Conservation (phyloP, 2,329 filamentous ascomycete genomes). For the Penicillium hordei region DNA sequence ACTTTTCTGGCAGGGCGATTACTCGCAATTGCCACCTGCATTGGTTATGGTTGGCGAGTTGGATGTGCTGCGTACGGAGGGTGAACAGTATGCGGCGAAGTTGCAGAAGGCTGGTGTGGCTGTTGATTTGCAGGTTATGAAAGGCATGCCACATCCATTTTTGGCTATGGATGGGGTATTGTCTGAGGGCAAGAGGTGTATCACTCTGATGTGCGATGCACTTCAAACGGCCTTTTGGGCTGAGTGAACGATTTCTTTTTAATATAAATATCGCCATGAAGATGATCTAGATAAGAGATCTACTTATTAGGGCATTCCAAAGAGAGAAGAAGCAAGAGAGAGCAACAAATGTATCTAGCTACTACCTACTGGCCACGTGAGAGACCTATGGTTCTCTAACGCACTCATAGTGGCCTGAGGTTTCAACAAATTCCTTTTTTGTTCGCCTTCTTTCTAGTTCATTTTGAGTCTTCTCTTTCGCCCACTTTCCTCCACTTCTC, state of each 20-base stretch:
- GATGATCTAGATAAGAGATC: not conserved
- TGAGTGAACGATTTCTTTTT: not conserved
- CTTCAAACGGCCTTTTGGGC: conserved; percentile 39
- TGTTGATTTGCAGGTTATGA: conserved; percentile 53
- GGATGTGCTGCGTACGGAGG: conserved; percentile 58
- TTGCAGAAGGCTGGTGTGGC: conserved; percentile 48
- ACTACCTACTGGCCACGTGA: too few relatives aligned
- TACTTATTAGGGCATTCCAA: not conserved
- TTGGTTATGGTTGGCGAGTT: conserved; percentile 56
- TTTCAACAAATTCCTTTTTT: not conserved
- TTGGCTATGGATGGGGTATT: conserved; percentile 58
- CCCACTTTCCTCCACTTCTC: too few relatives aligned
- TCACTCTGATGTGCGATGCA: conserved; percentile 48
- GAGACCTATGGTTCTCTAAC: too few relatives aligned
- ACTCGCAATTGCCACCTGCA: conserved; percentile 52
- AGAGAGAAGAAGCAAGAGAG: not conserved
- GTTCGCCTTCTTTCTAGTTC: not conserved
- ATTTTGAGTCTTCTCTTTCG: not conserved
- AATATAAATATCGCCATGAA: not conserved
- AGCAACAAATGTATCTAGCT: too few relatives aligned
- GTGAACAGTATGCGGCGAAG: conserved; percentile 53
- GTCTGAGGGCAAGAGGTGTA: conserved; percentile 53
- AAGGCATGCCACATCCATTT: conserved; percentile 60
- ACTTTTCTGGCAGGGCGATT: conserved; percentile 53
- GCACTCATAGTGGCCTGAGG: not conserved